phyloP scores from a whole-genome alignment of 2,329 filamentous ascomycete genomes.

The Epichloe gansuensis region DNA sequence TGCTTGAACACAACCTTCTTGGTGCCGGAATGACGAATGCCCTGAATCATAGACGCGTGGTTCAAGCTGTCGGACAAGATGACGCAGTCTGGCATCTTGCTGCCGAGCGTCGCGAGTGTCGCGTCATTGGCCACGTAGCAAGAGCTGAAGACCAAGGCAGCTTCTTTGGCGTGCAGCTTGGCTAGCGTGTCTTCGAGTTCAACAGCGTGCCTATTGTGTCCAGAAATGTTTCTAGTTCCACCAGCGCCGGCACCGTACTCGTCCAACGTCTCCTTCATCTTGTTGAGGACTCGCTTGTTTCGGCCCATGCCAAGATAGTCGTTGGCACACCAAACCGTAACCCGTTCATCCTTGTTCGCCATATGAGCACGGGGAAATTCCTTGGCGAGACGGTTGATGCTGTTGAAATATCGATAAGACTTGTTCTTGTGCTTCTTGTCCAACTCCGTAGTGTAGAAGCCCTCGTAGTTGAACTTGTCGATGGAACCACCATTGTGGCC shows the following conservation, averaged over 20 bases:
- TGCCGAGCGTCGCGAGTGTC: conserved; percentile 89
- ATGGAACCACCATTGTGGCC: conserved; percentile 5
- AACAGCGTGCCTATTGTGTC: conserved; percentile 91
- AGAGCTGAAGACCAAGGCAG: conserved; percentile 87
- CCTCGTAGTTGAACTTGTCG: conserved; percentile 77
- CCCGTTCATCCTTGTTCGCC: conserved; percentile 65
- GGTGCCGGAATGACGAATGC: conserved; percentile 91
- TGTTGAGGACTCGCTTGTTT: conserved; percentile 72
- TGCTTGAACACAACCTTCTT: conserved; percentile 99
- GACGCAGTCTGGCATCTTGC: conserved; percentile 90
- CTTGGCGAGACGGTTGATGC: conserved; percentile 95
- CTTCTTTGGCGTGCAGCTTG: conserved; percentile 81
- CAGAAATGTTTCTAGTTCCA: conserved; percentile 93
- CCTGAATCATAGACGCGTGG: conserved; percentile 98
- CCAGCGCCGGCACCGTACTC: conserved; percentile 91
- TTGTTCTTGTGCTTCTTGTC: conserved; percentile 99
- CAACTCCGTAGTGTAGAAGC: conserved; percentile 75
- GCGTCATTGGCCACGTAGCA: conserved; percentile 99
- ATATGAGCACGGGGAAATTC: conserved; percentile 95
- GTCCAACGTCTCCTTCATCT: conserved; percentile 91
- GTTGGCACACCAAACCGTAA: conserved; percentile 98
- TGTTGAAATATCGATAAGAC: conserved; percentile 99
- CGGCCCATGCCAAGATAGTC: conserved; percentile 98
- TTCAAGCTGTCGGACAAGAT: conserved; percentile 97
- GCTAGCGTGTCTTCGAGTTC: conserved; percentile 70